Evolutionary conservation across 805 yeast species (phyloP).

Genomic region (Candida sithepensis): DNA sequence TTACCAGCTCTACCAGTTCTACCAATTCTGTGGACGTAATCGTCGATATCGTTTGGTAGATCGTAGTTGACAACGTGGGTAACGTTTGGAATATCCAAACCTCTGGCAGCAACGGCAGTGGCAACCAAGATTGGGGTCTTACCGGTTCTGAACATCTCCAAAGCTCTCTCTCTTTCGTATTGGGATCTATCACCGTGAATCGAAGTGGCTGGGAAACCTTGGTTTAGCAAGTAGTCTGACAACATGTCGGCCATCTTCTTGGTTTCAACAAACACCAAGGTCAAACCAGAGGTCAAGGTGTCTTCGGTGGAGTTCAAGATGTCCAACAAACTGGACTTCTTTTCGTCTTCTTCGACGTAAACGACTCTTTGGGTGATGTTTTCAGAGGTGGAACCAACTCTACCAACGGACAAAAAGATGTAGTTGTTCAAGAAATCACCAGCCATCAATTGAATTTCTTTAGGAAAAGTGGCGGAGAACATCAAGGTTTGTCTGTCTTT

Average conservation of each 20-base stretch:
- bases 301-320: constrained; percentile 75
- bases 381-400: constrained; percentile 99
- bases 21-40: constrained; percentile 99
- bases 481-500: constrained; percentile 91
- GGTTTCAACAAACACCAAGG: constrained; percentile 95
- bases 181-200: constrained; percentile 99
- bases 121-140: constrained; percentile 93
- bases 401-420: constrained; percentile 94
- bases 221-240: constrained; percentile 85
- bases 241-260: constrained; percentile 97
- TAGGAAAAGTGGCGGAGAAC: constrained; percentile 99
- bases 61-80: constrained; percentile 97
- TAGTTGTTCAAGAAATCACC: constrained; percentile 95
- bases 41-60: constrained; percentile 95
- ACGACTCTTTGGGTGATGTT: constrained; percentile 93
- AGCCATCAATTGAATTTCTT: constrained; percentile 94
- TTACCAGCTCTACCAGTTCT: constrained; percentile 99
- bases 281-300: constrained; percentile 56
- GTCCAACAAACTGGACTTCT: constrained; percentile 86
- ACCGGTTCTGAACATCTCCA: constrained; percentile 91
- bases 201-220: constrained; percentile 94
- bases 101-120: constrained; percentile 99
- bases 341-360: constrained; percentile 91
- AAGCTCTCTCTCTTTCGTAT: constrained; percentile 95
- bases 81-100: constrained; percentile 98